Evolutionary conservation across 140 eudicot species (phyloP), one percentile per base, ranked within the genome.

Genomic region (Oenanthe javanica): DNA sequence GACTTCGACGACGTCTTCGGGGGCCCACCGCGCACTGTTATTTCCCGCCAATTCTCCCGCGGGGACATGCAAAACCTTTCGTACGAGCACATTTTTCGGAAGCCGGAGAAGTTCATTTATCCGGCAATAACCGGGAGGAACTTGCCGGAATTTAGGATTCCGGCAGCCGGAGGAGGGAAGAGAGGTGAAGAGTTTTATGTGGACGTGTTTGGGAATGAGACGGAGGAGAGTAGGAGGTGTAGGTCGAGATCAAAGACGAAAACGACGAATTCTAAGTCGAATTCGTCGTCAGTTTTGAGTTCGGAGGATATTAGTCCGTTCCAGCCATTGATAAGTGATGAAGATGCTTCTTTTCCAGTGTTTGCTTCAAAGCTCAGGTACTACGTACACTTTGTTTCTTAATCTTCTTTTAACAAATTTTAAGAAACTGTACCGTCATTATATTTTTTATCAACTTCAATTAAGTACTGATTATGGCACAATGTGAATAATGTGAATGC

Each of bases 1-100:
- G 93, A 93, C 79, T 93, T 91, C 79, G 82, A 84, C 71, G 98
- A 93, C 49, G 97, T 93, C 1, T 93, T 91, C 72, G 98, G 98
- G 7, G 98, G 97, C 49, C 98, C 98, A 12, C 97, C 98, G 2
- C 87, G 92, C n/a, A 91, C 85, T n/a, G 84, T 91, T 36, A 86
- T 93, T 47, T 83, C 90, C 42, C 87, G 95, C 61, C 89, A 87
- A 47, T 88, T 81, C 79, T 88, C 70, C 31, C 87, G 82, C 13
- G 77, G 81, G 21, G 77, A 82, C 72, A 79, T 59, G 42, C 54
- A 86, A 0, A 77, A 51, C 50, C 77, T 80, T 52, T 80, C 81
- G 49, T 88, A 82, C 84, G 86, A 85, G 54, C 93, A 91, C 79
- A 77, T 91, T 23, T 89, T 91, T 70, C 81, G 86, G 84, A 84